Conservation (phyloP, 2,329 filamentous ascomycete species). For the Colletotrichum tanaceti region DNA sequence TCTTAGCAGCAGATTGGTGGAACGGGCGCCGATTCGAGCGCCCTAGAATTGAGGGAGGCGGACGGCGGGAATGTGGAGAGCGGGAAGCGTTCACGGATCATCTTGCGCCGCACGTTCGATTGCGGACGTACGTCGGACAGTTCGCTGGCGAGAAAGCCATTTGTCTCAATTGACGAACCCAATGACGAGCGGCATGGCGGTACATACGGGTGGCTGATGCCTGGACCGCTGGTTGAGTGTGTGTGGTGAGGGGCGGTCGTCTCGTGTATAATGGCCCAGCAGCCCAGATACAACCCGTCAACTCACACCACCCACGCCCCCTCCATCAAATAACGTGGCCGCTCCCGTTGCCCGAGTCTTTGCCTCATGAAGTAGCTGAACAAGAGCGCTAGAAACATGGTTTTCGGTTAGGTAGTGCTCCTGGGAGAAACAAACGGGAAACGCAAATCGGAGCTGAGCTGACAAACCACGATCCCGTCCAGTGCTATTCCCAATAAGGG, state of each 20-base stretch:
- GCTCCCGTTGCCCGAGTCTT: conserved; percentile 15
- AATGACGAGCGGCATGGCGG: conserved; percentile 5
- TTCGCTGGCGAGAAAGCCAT: neutral
- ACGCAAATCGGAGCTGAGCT: conserved; percentile 11
- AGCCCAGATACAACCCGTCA: conserved; percentile 19
- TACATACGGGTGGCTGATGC: conserved; percentile 20
- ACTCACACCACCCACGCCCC: conserved; percentile 11
- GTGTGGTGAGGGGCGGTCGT: neutral
- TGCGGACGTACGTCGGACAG: conserved; percentile 26
- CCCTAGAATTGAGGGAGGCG: conserved; percentile 29
- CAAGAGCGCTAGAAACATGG: neutral
- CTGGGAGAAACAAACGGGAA: neutral
- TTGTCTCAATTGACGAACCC: conserved; percentile 22
- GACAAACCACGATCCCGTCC: neutral
- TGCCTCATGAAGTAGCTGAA: conserved; percentile 2
- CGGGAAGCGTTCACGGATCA: conserved; percentile 40
- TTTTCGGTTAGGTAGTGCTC: conserved; percentile 1
- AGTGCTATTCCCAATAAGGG: conserved; percentile 19
- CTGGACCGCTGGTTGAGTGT: conserved; percentile 16
- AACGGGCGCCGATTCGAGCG: conserved; percentile 24
- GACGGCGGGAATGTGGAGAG: conserved; percentile 33
- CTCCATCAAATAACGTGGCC: conserved; percentile 15
- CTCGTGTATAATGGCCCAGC: neutral
- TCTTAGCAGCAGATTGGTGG: conserved; percentile 36
- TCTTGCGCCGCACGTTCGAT: conserved; percentile 34